Base-by-base conservation (phyloP, 2,329 filamentous ascomycete genomes). In the Sphaerostilbella broomeana region DNA sequence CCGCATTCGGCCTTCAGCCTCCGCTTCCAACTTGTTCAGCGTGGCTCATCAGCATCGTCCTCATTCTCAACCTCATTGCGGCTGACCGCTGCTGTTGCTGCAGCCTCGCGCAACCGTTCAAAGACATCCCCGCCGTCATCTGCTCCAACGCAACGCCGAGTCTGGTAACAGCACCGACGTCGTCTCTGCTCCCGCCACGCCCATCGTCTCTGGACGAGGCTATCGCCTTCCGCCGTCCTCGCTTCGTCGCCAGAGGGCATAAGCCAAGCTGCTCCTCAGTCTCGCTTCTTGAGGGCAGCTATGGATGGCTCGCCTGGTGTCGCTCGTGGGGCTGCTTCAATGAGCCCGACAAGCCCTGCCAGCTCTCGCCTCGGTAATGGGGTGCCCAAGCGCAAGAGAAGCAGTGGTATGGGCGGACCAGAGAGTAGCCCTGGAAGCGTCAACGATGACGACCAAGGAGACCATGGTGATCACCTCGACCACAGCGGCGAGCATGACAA, bases 371-470 rank as follows among this genome's bases (percentile, higher is more conserved):
- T 69, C 51, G 69, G 63, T 47, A 69, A 65, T 47, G 67, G 65
- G 46, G 55, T 48, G 40, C 53, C 64, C 46, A 81, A 81, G 66
- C 68, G 78, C 55, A 82, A 82, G 69, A 58, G 65, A 41, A 69
- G 74, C 49, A 78, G 69, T 51, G 69, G 62, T 37, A 59, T 73
- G 45, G 67, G 52, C 22, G 57, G 59, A 18, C 62, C 75, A 45
- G 77, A 80, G 43, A 81, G 76, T 56, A 81, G 77, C 48, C 77
- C 77, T 4, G 75, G 70, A 18, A 81, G 75, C 52, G 49, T 44
- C 30, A 44, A 59, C 27, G 65, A 70, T 35, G 70, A 69, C 42
- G 72, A 72, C 41, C 69, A 78, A 42, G 77, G 79, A 43, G 75
- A 78, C 20, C 69, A 78, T 42, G 77, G 79, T 43, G 75, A 78